Evolutionary conservation across 495 filamentous ascomycete species (phyloP).

Genomic region (Neurospora tetraspora): DNA sequence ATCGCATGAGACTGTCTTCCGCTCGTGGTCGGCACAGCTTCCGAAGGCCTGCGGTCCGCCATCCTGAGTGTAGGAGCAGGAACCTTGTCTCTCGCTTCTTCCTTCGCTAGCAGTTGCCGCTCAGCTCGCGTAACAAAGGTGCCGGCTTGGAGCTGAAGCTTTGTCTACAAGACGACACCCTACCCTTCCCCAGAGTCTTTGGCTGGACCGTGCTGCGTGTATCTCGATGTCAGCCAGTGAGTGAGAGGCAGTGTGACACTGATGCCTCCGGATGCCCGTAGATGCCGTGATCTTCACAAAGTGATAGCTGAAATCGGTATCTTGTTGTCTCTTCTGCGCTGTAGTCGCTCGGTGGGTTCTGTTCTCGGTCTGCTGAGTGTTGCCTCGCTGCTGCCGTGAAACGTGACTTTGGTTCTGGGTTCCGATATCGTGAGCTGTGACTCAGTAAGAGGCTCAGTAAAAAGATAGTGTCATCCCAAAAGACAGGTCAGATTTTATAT

Average conservation of each 20-base stretch:
- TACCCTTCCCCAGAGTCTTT: background rate
- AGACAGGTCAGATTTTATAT: background rate
- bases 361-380: background rate
- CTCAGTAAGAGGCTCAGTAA: background rate
- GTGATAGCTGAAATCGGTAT: background rate
- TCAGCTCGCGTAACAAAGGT: background rate
- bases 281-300: background rate
- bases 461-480: background rate
- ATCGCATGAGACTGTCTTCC: slow-evolving; percentile 32
- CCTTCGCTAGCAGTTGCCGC: background rate
- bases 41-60: slow-evolving; percentile 22
- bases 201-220: background rate
- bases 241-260: background rate
- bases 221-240: background rate
- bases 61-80: slow-evolving; percentile 7
- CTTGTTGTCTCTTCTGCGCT: background rate
- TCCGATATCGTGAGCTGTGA: background rate
- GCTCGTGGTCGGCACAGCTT: slow-evolving; percentile 25
- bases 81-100: background rate
- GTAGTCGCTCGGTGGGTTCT: background rate
- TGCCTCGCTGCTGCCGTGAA: background rate
- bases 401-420: background rate
- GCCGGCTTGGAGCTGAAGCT: background rate
- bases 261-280: background rate
- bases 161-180: background rate